These are phyloP conservation scores for Apophysomyces variabilis DNA, from an alignment of 371 early-diverging fungal genomes.

Conservation along the genomic window DNA sequence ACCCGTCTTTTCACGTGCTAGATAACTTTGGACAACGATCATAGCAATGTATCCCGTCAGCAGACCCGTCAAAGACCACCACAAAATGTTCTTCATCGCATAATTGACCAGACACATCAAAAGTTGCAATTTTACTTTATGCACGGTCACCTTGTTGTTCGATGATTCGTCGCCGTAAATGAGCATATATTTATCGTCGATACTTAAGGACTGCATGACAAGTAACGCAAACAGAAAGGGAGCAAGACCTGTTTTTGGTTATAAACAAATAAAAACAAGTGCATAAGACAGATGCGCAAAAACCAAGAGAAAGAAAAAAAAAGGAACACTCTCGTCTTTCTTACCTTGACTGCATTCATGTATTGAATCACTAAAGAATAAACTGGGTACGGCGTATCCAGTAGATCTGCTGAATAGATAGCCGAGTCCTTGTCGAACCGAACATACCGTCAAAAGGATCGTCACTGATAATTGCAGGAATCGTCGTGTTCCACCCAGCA, in stretches of 20 bases:
- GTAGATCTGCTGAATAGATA: slow-evolving; percentile 60
- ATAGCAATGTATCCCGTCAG: slow-evolving; percentile 52
- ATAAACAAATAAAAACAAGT: too few relatives aligned
- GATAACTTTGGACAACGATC: slow-evolving; percentile 38
- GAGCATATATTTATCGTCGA: slow-evolving; percentile 57
- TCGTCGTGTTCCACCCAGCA: slow-evolving; percentile 51
- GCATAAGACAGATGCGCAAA: neutral
- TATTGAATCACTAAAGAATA: slow-evolving; percentile 64
- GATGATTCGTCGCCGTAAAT: slow-evolving; percentile 43
- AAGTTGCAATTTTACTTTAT: slow-evolving; percentile 52
- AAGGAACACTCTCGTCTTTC: neutral
- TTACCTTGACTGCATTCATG: slow-evolving; percentile 69
- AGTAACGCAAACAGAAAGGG: slow-evolving; percentile 63
- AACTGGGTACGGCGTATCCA: slow-evolving; percentile 58
- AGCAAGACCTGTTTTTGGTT: slow-evolving; percentile 46
- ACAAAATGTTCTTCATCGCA: slow-evolving; percentile 57
- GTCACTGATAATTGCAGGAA: slow-evolving; percentile 38
- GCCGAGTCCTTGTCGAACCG: slow-evolving; percentile 50
- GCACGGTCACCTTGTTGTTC: slow-evolving; percentile 44
- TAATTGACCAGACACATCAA: slow-evolving; percentile 60
- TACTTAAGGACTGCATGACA: slow-evolving; percentile 59
- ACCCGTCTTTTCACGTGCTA: slow-evolving; percentile 34
- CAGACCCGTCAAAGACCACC: slow-evolving; percentile 67
- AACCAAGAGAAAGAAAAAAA: neutral
- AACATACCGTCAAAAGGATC: slow-evolving; percentile 32